Base-by-base conservation (phyloP, 164 flowering plant species). In the Aristolochia californica region DNA sequence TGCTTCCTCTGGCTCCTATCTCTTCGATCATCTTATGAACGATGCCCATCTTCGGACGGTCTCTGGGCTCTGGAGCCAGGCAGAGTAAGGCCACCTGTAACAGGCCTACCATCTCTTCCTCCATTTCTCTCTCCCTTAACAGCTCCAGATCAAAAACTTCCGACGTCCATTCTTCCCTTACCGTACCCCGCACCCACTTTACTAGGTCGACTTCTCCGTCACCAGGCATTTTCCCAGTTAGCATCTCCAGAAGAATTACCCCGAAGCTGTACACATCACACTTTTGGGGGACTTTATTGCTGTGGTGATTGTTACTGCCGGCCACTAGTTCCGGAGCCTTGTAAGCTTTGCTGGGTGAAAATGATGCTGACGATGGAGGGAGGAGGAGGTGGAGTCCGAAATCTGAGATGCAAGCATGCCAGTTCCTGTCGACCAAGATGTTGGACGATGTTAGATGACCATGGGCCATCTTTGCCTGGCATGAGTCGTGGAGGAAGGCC, bases 111-210 rank as follows among this genome's bases (percentile, higher is more conserved):
- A 81, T 81, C 51, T 79, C 80, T 45, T 70, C 83, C 56, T 77
- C 81, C 64, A 60, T 70, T 11, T 73, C 79, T 44, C 67, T 78
- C 56, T 72, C 57, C 61, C 77, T 65, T 63, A 72, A 30, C 18
- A 83, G 68, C 67, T 83, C 89, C 43, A 76, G 52, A 67, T 83
- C 86, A 52, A 83, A 76, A 64, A 76, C 81, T 44, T 81, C 84
- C 58, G 75, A 50, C 1, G 66, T 72, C 74, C 72, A 68, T 55
- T 73, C 77, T 28, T 79, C 77, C 23, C 51, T 20, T 18, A 59
- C 74, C 1, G 68, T 75, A 1, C 51, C 30, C 56, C 68, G 69
- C 13, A 77, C 82, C 88, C 85, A 83, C 66, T 58, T 67, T 15
- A 56, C 74, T 30, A 70, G 38, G 13, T 51, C 63, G 21, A 16